Evolutionary conservation across 2,329 filamentous ascomycete genomes (phyloP).

Genomic region (Fusarium siculi): DNA sequence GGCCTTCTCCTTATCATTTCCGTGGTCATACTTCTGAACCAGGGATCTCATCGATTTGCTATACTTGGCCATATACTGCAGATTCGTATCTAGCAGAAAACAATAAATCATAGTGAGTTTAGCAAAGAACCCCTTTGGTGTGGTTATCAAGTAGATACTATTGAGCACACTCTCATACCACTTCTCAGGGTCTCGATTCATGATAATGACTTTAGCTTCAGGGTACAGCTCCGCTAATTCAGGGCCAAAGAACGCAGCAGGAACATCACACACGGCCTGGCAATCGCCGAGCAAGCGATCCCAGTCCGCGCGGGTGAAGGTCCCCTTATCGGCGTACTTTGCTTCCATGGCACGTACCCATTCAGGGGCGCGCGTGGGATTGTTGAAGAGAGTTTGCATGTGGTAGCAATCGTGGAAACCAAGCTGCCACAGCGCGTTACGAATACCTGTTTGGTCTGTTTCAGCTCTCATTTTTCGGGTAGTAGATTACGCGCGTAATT

Average conservation of each 20-base stretch:
- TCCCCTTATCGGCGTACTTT: constrained; percentile 47
- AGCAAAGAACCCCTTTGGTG: constrained; percentile 29
- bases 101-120: constrained; percentile 47
- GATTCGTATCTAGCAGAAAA: constrained; percentile 41
- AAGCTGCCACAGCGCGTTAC: constrained; percentile 48
- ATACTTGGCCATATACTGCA: constrained; percentile 44
- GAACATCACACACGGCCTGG: constrained; percentile 65
- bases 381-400: constrained; percentile 47
- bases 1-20: constrained; percentile 50
- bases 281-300: constrained; percentile 57
- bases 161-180: constrained; percentile 47
- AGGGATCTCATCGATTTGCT: constrained; percentile 41
- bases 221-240: constrained; percentile 50
- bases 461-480: constrained; percentile 1
- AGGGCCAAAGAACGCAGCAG: constrained; percentile 62
- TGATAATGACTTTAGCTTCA: constrained; percentile 53
- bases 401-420: constrained; percentile 53
- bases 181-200: constrained; percentile 53
- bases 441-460: constrained; percentile 45
- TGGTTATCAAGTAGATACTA: constrained; percentile 47
- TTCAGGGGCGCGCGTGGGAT: constrained; percentile 40
- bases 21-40: constrained; percentile 46
- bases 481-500: background rate
- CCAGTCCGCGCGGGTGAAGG: constrained; percentile 54
- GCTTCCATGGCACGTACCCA: constrained; percentile 49